A percentile compares a stretch with the other conserved stretches of the same genome.
Conservation (phyloP, 2,329 filamentous ascomycete genomes). For the Colletotrichum chlorophyti region DNA sequence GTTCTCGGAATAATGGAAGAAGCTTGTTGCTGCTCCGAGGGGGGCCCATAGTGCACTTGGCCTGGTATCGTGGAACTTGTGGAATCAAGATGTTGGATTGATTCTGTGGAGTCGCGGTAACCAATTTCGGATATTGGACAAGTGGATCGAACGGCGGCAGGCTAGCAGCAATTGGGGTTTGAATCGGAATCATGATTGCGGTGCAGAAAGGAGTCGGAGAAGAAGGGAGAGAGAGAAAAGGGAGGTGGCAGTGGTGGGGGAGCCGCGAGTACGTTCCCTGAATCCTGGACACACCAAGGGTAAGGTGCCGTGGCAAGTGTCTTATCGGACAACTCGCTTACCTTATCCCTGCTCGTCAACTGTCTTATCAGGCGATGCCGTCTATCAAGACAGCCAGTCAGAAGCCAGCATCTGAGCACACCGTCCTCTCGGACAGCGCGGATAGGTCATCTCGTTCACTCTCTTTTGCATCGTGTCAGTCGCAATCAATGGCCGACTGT, state of each 20-base stretch:
- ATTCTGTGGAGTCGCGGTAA: background rate
- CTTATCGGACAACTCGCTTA: background rate
- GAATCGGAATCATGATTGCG: background rate
- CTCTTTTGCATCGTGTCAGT: background rate
- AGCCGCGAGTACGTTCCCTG: background rate
- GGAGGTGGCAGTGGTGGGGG: slow-evolving; percentile 9
- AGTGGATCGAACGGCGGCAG: background rate
- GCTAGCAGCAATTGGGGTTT: background rate
- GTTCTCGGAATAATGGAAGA: background rate
- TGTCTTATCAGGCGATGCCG: slow-evolving; percentile 19
- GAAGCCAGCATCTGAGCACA: slow-evolving; percentile 4
- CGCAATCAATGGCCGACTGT: background rate
- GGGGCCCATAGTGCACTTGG: background rate
- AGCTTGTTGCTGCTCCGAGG: slow-evolving; percentile 1
- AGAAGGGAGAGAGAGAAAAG: background rate
- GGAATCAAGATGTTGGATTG: background rate
- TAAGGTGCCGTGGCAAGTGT: background rate
- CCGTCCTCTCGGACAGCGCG: background rate
- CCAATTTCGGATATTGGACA: background rate
- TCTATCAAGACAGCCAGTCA: slow-evolving; percentile 9
- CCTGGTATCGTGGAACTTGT: slow-evolving; percentile 3
- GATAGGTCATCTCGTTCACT: slow-evolving; percentile 1
- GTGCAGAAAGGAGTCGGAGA: background rate
- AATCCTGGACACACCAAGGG: background rate
- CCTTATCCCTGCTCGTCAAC: slow-evolving; percentile 3